Base-by-base conservation (phyloP, 1,139 yeast genomes). In the Sugiyamaella sp. region DNA sequence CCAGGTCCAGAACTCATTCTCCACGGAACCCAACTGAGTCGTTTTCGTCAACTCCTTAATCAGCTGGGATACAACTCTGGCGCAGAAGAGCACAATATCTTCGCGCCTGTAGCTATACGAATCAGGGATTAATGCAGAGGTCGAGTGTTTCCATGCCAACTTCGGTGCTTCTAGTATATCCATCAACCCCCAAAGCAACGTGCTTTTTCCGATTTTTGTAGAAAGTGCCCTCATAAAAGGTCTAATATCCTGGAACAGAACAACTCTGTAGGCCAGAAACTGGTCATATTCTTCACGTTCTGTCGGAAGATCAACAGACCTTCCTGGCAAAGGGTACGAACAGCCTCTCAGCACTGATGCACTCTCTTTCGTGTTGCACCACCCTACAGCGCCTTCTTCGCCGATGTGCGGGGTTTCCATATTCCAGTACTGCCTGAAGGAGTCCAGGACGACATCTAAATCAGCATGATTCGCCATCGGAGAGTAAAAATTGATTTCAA, bases 371-470 rank as follows among this genome's bases (percentile, higher is more conserved):
- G 57, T 45, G 35, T 51, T 27, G 9, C 22, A 29, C 59, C 60
- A 55, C 10, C 62, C 63, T 17, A 20, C 40, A 1, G 62, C 60
- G 9, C 56, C 58, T 4, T 46, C 35, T 17, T 63, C 66, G 4
- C 64, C 63, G 29, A 63, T 52, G 19, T 63, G 55, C 1, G 58
- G 45, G 1, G 57, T 49, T 40, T 62, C 66, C 48, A 55, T 50
- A 14, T 54, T 49, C 66, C 66, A 63, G 46, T 53, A 63, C 43
- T 42, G 43, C 17, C 42, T 40, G 16, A 63, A 54, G 3, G 58
- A 39, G 5, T 44, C 35, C n/a, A 41, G 42, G 4, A 21, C n/a
- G 21, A 19, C n/a, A 2, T 48, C 44, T 22, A 32, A 21, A 3
- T 32, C 29, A 3, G n/a, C 14, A 12, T 35, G 37, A 9, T 14